A percentile compares a stretch with the other conserved stretches of the same genome.
Evolutionary conservation across 2,329 filamentous ascomycete genomes (phyloP).

Genomic region (Aspergillus sp.): DNA sequence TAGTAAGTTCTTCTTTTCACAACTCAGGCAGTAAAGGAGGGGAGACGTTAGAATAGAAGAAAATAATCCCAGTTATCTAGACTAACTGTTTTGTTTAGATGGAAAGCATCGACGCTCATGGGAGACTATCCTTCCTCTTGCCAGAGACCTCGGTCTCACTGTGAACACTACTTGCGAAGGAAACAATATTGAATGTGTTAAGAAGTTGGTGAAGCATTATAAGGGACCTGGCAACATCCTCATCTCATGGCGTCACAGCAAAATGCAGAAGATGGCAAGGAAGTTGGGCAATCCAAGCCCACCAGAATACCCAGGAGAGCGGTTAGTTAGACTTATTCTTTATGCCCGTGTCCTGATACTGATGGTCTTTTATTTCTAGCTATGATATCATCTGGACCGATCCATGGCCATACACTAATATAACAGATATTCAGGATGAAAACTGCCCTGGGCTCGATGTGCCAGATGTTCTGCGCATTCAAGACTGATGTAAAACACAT

Average conservation of each 20-base stretch:
- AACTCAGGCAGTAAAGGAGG: no score
- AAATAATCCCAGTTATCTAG: no score
- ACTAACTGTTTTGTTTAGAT: slow-evolving; percentile 5
- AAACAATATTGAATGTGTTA: slow-evolving; percentile 17
- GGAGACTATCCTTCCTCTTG: slow-evolving; percentile 22
- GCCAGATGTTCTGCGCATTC: slow-evolving; percentile 3
- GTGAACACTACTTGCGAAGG: slow-evolving; percentile 23
- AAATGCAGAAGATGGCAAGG: slow-evolving; percentile 16
- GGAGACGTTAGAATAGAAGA: no score
- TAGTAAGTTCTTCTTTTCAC: slow-evolving; percentile 13
- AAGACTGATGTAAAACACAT: slow-evolving; percentile 15
- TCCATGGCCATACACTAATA: slow-evolving; percentile 21
- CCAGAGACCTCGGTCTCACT: slow-evolving; percentile 19
- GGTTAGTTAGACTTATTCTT: no score
- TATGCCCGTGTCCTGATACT: no score
- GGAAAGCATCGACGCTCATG: slow-evolving; percentile 13
- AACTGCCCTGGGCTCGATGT: slow-evolving; percentile 21
- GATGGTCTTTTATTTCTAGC: no score
- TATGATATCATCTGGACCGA: slow-evolving; percentile 27
- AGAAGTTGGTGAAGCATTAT: slow-evolving; percentile 12
- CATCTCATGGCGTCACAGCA: slow-evolving; percentile 23
- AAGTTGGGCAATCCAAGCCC: slow-evolving; percentile 14
- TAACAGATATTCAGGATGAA: slow-evolving; percentile 20
- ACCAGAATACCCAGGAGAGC: slow-evolving; percentile 18
- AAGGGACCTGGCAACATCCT: slow-evolving; percentile 22